Evolutionary conservation across 768 basidiomycete genomes (phyloP).

Genomic region (Boletus rubroflammeus): DNA sequence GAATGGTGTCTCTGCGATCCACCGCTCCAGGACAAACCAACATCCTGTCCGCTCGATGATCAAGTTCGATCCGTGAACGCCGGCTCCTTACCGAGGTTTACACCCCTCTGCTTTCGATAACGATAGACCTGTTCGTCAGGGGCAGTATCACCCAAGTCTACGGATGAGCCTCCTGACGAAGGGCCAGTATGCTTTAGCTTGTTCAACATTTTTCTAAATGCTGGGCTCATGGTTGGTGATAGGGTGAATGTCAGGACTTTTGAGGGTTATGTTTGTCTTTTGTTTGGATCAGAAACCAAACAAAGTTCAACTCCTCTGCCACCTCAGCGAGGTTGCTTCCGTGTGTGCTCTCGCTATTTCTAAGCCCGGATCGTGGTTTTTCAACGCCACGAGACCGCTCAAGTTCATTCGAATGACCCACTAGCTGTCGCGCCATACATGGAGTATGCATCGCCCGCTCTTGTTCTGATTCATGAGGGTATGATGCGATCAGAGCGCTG

Average conservation of each 20-base stretch:
- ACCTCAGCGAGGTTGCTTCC: neutral
- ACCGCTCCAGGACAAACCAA: constrained; percentile 78
- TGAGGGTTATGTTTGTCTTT: neutral
- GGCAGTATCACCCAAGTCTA: constrained; percentile 6
- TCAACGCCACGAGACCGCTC: neutral
- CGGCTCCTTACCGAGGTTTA: constrained; percentile 62
- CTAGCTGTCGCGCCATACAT: neutral
- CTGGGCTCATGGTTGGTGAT: constrained; percentile 7
- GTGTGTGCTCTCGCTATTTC: neutral
- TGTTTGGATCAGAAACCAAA: constrained; percentile 21
- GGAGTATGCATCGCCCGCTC: neutral
- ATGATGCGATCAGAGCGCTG: constrained; percentile 5
- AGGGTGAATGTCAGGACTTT: neutral
- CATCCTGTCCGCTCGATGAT: constrained; percentile 43
- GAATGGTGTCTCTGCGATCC: constrained; percentile 66
- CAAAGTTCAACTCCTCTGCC: neutral
- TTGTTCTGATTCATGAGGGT: neutral
- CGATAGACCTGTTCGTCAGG: constrained; percentile 38
- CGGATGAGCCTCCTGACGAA: neutral
- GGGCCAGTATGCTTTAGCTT: constrained; percentile 12
- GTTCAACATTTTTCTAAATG: constrained; percentile 12
- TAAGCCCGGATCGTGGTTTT: neutral
- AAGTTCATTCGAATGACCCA: neutral
- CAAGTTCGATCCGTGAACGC: constrained; percentile 1
- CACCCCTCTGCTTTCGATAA: constrained; percentile 74